A percentile compares a stretch with the other conserved stretches of the same genome.
Conservation (phyloP, 768 basidiomycete species). For the Suillus discolor region DNA sequence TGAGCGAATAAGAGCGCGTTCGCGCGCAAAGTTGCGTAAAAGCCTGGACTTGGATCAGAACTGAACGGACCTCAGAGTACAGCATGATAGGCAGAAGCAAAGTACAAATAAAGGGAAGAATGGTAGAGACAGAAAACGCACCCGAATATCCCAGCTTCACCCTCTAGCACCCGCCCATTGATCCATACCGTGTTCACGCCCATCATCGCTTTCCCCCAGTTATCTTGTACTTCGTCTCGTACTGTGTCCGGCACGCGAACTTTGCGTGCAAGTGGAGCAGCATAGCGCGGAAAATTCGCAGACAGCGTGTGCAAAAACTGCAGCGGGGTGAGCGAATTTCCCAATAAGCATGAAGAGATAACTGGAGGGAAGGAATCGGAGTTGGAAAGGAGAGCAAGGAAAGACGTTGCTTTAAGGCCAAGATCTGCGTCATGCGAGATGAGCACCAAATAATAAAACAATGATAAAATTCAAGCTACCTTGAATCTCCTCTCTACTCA, state of each 20-base stretch:
- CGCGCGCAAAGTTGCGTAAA: constrained; percentile 70
- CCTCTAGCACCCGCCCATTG: constrained; percentile 75
- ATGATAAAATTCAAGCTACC: constrained; percentile 38
- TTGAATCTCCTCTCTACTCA: constrained; percentile 54
- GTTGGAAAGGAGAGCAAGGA: constrained; percentile 63
- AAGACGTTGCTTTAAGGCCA: constrained; percentile 72
- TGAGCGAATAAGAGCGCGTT: constrained; percentile 61
- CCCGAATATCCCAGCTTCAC: constrained; percentile 64
- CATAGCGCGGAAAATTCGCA: constrained; percentile 91
- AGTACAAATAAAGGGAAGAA: neutral
- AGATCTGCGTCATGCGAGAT: constrained; percentile 44
- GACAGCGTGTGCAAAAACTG: constrained; percentile 61
- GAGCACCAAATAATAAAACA: neutral
- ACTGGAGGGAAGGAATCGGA: constrained; percentile 44
- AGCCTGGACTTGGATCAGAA: constrained; percentile 43
- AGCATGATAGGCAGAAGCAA: neutral
- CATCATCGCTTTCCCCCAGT: constrained; percentile 52
- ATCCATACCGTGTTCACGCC: constrained; percentile 72
- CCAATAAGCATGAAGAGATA: constrained; percentile 22
- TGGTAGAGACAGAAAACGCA: neutral
- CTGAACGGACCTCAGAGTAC: neutral
- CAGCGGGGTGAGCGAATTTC: constrained; percentile 18
- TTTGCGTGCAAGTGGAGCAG: constrained; percentile 70
- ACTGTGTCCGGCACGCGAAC: constrained; percentile 56
- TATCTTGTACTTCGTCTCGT: constrained; percentile 55